Conservation (phyloP, 2,329 filamentous ascomycete species). For the Colletotrichum navitas region DNA sequence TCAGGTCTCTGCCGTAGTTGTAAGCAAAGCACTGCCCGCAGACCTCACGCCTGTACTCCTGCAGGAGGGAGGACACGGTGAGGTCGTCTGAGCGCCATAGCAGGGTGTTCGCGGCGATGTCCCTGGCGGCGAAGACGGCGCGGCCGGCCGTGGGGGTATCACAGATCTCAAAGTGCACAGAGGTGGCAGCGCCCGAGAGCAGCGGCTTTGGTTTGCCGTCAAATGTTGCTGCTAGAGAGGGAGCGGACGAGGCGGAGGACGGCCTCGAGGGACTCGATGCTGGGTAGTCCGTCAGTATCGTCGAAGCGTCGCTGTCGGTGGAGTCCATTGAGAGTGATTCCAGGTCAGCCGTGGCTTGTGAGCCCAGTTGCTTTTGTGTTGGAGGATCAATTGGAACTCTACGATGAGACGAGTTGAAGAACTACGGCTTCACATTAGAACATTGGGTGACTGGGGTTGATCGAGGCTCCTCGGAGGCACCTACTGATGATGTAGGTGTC, state of each 20-base stretch:
- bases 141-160: constrained; percentile 35
- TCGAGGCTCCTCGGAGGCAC: constrained; percentile 8
- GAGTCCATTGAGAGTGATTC: constrained; percentile 12
- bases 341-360: neutral
- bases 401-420: neutral
- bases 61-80: constrained; percentile 27
- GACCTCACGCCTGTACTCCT: constrained; percentile 38
- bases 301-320: constrained; percentile 18
- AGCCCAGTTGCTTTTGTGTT: neutral
- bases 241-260: constrained; percentile 30
- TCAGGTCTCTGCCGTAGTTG: constrained; percentile 31
- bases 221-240: neutral
- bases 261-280: constrained; percentile 47
- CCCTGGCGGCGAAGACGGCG: constrained; percentile 30
- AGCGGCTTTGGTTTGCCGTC: constrained; percentile 6
- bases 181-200: constrained; percentile 24
- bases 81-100: constrained; percentile 38
- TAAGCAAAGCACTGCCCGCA: constrained; percentile 36
- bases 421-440: neutral
- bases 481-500: constrained; percentile 15
- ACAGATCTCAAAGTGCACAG: constrained; percentile 31
- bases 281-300: constrained; percentile 36
- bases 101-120: constrained; percentile 11
- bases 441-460: constrained; percentile 2
- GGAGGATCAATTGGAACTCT: neutral